Evolutionary conservation across 208 protist species (phyloP), one percentile per base, ranked within the genome.

Genomic region (Leishmania guyanensis): DNA sequence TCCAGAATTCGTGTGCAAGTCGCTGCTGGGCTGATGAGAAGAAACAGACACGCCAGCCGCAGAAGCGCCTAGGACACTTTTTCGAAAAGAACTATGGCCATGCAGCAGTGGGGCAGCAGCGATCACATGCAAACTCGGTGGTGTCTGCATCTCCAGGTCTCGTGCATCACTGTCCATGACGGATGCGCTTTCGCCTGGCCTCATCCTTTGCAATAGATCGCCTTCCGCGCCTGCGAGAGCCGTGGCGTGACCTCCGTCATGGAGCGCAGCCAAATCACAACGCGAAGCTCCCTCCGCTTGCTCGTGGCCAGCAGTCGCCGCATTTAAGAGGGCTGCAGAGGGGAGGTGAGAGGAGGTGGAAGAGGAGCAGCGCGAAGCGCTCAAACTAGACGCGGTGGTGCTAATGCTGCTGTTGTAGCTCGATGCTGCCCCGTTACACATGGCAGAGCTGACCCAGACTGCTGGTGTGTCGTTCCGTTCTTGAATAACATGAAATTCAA

Each of bases 401-500:
- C 58, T 29, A 20, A 33, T 29, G 39, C 74, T 48, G 29, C 33
- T 50, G 2, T 4, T 64, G 20, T 43, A 50, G 46, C 56, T 80
- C 2, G 43, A 33, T 3, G 12, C 73, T 8, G 58, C 48, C 0
- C 29, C 50, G 14, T 72, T 51, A 0, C 39, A 29, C 48, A 71
- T 77, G 5, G n/a, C 48, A 36, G 75, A 17, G 60, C 8, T 36
- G 6, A 80, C 70, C 16, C n/a, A 48, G 6, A 84, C 5, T 10
- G 80, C 76, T n/a, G 70, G 50, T 1, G 76, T 77, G 48, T 77
- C 74, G 3, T 20, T 36, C 14, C 60, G 22, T 33, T 65, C 70
- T 12, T 73, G 29, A 64, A 84, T 76, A 33, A 70, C 54, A 20
- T 78, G 76, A 9, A 80, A 73, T 22, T 77, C 70, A 46, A 84